Base-by-base conservation (phyloP, 768 basidiomycete genomes). In the Gloeophyllum trabeum region DNA sequence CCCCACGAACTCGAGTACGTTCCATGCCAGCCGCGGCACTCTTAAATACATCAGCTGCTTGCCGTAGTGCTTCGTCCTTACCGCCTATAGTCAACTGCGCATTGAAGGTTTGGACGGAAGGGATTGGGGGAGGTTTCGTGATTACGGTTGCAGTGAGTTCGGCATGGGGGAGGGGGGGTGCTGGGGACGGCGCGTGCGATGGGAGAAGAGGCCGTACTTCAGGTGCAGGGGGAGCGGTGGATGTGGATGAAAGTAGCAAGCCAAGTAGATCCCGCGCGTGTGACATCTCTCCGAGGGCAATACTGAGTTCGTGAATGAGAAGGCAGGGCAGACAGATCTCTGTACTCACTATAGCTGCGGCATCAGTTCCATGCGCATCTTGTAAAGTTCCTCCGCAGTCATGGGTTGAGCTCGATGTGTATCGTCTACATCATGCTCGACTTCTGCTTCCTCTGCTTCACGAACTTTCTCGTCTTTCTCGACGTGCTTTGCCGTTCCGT, bases 231-330 rank as follows among this genome's bases (percentile, higher is more conserved):
- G 58, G 62, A 25, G 65, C 61, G 23, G 69, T 60, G 12, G 52
- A 43, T 5, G 64, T 48, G 6, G 69, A 61, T 23, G 68, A 57
- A 12, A 87, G 60, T 12, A 89, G 61, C 21, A 76, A 65, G 19
- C 69, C 63, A 22, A 91, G 61, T 19, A 91, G 64, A 46, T 87
- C 83, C 48, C 71, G 73, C 6, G 85, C 85, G 43, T 80, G 78
- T 5, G 74, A 70, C 73, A 90, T 82, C 59, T 91, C 88, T 43
- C 85, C 85, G 37, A 79, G 61, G 21, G 86, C 83, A 46, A 79
- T 72, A 48, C 85, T 87, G 47, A 25, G 38, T 32, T 32, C 10
- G 10, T 32, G 10, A 32, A 32, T 32, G 28, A 10, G 16, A 10
- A 10, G 10, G 10, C 10, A 10, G 10, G 28, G 16, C 16, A 16